Base-by-base conservation (phyloP, 306 rosid species). In the Quercus ilex region DNA sequence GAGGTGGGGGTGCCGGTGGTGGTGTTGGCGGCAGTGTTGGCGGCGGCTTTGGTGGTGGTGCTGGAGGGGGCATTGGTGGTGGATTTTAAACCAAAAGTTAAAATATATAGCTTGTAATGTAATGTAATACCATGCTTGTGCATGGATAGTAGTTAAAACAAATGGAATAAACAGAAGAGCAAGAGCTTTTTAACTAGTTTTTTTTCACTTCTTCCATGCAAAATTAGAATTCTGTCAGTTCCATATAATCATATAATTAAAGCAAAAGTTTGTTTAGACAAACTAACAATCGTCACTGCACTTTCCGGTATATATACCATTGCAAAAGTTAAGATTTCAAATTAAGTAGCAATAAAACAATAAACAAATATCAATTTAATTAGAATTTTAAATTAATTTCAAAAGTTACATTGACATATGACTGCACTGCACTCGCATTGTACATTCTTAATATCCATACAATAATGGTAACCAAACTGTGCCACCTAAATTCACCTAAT, bases 61-160 rank as follows among this genome's bases (percentile, higher is more conserved):
- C 68, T 0, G 90, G 85, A 3, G 84, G 64, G 23, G 88, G 87
- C 4, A 14, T 55, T 51, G 90, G 90, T 9, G 88, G 86, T n/a
- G 85, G 85, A 2, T 80, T 85, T 77, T 87, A 57, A 85, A 23
- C 63, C 62, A 53, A 76, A 33, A 49, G 31, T 1, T 49, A 49
- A 49, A 8, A 6, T 13, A 56, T 21, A 33, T 31, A 13, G 33
- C 51, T 23, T 35, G 23, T 67, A 43, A 70, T 82, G 83, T 19
- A 71, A 19, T 12, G 53, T 49, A 12, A 3, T 64, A 74, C 31
- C 75, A 21, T 59, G 72, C 38, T 57, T 17, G 5, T 57, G 74
- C 33, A 68, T 53, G 71, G 67, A 74, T 30, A 19, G 4, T 46
- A 0, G 12, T 46, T 46, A 46, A 46, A 46, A 12, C 52, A 3